Evolutionary conservation across 1,139 yeast genomes (phyloP), one percentile per base, ranked within the genome.

Genomic region (Lodderomyces theae): DNA sequence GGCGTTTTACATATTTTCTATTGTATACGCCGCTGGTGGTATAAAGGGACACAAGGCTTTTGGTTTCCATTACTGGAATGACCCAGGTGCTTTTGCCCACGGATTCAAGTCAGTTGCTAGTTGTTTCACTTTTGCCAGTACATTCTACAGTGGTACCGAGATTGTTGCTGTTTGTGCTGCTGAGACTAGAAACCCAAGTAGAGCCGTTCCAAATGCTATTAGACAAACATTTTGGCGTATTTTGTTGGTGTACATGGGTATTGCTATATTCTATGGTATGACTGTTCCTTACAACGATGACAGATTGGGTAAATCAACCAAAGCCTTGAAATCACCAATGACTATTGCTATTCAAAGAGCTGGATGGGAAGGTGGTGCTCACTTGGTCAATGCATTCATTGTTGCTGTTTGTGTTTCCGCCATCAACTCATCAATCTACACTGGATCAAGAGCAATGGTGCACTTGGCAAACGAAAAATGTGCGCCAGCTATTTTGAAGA

Each of bases 71-170:
- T 71, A 71, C 51, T 71, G 76, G 76, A 68, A 76, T 44, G 69
- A 65, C 42, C 84, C 85, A 1, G 77, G 77, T 25, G 61, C 74
- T 5, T 67, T 71, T 46, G 54, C 64, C n/a, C 54, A 68, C 42
- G 87, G 87, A 0, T 80, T 82, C 55, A 71, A 75, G 47, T 86
- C 89, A 39, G 80, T 84, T 35, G 89, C 84, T 11, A 73, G 68
- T 41, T 82, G 86, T 2, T 81, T 85, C 54, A 86, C 83, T 8
- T 82, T 78, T 60, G 82, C 87, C 38, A 79, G 79, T 55, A 80
- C 78, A 3, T 79, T 76, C 44, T 77, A 76, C 47, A 64, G 78
- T 2, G 84, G 85, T 36, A 73, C 79, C 13, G 85, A 79, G 53
- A 72, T 79, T 18, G 70, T 78, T 18, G 80, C 82, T 4, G 61